These are phyloP conservation scores for Xylaria sp. DNA, from an alignment of 2,329 filamentous ascomycete genomes.

Conservation along the genomic window DNA sequence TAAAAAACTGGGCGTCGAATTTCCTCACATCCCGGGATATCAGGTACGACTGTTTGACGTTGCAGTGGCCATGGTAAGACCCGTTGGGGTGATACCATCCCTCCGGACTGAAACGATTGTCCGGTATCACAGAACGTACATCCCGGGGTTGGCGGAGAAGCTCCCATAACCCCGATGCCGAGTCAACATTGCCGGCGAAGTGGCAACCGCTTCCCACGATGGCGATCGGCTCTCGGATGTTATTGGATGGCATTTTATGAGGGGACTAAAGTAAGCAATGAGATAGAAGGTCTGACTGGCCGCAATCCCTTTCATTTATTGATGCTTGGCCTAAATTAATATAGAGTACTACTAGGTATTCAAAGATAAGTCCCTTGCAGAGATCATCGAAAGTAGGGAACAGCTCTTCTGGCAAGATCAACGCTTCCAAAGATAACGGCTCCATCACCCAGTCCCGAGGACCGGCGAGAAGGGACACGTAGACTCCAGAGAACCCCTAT, in stretches of 20 bases:
- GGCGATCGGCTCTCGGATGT: constrained; percentile 38
- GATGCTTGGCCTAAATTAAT: no score
- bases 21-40: constrained; percentile 50
- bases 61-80: constrained; percentile 49
- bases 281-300: no score
- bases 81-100: constrained; percentile 52
- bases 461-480: no score
- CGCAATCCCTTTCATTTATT: no score
- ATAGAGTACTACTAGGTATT: no score
- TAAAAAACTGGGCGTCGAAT: constrained; percentile 51
- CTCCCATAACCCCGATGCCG: constrained; percentile 37
- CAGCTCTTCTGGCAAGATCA: no score
- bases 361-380: no score
- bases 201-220: constrained; percentile 37
- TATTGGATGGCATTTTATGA: neutral
- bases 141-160: constrained; percentile 30
- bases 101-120: constrained; percentile 49
- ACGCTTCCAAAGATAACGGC: no score
- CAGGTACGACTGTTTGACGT: constrained; percentile 49
- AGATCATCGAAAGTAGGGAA: no score
- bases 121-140: constrained; percentile 42
- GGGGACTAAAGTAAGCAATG: no score
- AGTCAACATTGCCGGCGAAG: constrained; percentile 34
- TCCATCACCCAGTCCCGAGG: no score
- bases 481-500: no score